Evolutionary conservation across 2,329 filamentous ascomycete species (phyloP), one percentile per base, ranked within the genome.

Genomic region (Cordyceps cateniannulata): DNA sequence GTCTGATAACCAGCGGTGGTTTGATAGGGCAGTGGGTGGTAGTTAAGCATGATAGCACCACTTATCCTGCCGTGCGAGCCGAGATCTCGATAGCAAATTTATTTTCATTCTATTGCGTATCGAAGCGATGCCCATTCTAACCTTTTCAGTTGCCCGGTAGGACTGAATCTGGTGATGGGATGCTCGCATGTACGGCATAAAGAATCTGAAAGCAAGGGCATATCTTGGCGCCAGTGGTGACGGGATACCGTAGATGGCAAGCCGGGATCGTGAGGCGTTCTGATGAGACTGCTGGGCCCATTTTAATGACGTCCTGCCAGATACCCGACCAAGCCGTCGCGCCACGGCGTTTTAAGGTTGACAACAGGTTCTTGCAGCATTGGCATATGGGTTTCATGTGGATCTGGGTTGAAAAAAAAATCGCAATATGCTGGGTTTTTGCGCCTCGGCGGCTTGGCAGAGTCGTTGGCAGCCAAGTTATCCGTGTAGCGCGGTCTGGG

Each of bases 271-370:
- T 29, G 24, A 22, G 48, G 56, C 35, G 14, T 42, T 22, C 44
- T 18, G 5, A 51, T 44, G 22, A 4, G 25, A 7, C 8, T 8
- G 16, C 27, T 4, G 18, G 35, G 20, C 44, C 52, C 59, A 61
- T 47, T 56, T 61, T 55, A 56, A 61, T 61, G 59, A 61, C 59
- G 59, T 56, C 32, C 18, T 48, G 38, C 2, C 10, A 47, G n/a
- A 5, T 14, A 6, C 16, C 18, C 14, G 44, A 24, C 27, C 42
- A 29, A 38, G 51, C 49, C 47, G 32, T 4, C 24, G 25, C 7
- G 42, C 50, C 27, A 54, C 7, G 50, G 51, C 51, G 59, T 44
- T 56, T 61, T 61, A 61, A 61, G 52, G 59, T 56, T 61, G 45
- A 59, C 18, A 9, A 35, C 32, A 12, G 32, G 32, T 35, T 35